Conservation (phyloP, 225 moss, liverwort and hornwort genomes). For the Physcomitrium patens region DNA sequence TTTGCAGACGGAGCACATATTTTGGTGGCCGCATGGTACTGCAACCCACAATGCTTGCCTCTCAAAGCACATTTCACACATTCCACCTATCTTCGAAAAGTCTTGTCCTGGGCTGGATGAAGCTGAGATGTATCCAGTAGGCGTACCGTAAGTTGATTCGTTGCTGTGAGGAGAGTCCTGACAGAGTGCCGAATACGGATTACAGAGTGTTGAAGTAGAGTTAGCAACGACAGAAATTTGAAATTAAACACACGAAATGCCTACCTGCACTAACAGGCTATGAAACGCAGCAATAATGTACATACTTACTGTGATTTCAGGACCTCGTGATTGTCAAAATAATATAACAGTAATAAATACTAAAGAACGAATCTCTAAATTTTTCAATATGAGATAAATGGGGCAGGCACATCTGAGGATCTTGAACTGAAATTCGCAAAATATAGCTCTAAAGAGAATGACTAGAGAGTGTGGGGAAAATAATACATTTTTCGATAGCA, state of each 20-base stretch:
- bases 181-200: not conserved
- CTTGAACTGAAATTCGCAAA: not conserved
- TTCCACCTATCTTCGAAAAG: slow-evolving; percentile 38
- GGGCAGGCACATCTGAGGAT: not conserved
- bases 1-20: slow-evolving; percentile 78
- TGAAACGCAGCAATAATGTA: slow-evolving; percentile 1
- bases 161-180: slow-evolving; percentile 75
- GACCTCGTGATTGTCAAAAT: not conserved
- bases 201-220: not conserved
- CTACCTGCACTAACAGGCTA: not conserved
- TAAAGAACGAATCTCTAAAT: not conserved
- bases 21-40: slow-evolving; percentile 81
- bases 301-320: not conserved
- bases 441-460: not conserved
- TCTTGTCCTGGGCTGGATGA: slow-evolving; percentile 50
- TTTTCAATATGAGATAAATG: not conserved
- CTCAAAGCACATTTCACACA: slow-evolving; percentile 72
- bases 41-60: slow-evolving; percentile 84
- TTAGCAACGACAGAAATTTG: not conserved
- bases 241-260: too few relatives aligned
- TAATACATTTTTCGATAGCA: not conserved
- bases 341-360: not conserved
- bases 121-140: slow-evolving; percentile 45
- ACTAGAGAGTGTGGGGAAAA: not conserved
- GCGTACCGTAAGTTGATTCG: slow-evolving; percentile 52